These are phyloP conservation scores for Curvularia sp. DNA, from an alignment of 2,329 filamentous ascomycete genomes.

Conservation along the genomic window DNA sequence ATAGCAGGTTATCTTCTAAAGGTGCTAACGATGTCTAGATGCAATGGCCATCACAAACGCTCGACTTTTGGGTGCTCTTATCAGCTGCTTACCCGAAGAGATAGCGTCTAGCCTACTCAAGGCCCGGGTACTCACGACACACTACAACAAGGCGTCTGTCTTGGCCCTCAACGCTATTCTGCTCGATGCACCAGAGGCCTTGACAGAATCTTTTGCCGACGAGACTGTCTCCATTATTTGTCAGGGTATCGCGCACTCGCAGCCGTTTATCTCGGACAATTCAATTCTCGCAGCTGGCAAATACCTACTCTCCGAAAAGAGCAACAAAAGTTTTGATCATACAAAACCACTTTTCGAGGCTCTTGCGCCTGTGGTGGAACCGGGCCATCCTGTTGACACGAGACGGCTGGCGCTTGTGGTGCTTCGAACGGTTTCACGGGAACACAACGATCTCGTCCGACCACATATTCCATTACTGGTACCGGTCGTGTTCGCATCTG, in stretches of 20 bases:
- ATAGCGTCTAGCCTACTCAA: constrained; percentile 68
- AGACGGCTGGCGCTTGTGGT: constrained; percentile 87
- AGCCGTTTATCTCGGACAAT: constrained; percentile 83
- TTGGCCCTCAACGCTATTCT: constrained; percentile 89
- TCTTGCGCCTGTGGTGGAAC: constrained; percentile 75
- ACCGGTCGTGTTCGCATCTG: constrained; percentile 83
- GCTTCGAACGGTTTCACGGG: constrained; percentile 81
- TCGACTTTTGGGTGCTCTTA: constrained; percentile 84
- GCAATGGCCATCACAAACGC: constrained; percentile 88
- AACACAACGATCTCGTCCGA: constrained; percentile 79
- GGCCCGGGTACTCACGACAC: constrained; percentile 77
- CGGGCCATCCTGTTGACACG: constrained; percentile 80
- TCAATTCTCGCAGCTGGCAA: constrained; percentile 89
- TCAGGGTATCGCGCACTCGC: constrained; percentile 77
- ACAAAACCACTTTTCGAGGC: constrained; percentile 82
- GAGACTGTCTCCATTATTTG: constrained; percentile 80
- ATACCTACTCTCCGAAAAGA: constrained; percentile 74
- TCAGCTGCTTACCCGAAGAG: constrained; percentile 82
- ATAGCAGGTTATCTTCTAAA: neutral
- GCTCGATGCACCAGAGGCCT: constrained; percentile 74
- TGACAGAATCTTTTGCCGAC: constrained; percentile 73
- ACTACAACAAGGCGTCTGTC: constrained; percentile 79
- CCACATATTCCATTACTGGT: constrained; percentile 83
- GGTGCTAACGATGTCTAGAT: constrained; percentile 49
- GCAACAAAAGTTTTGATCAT: constrained; percentile 74